These are phyloP conservation scores for Albugo candida DNA, from an alignment of 352 stramenopile species.

Conservation along the genomic window DNA sequence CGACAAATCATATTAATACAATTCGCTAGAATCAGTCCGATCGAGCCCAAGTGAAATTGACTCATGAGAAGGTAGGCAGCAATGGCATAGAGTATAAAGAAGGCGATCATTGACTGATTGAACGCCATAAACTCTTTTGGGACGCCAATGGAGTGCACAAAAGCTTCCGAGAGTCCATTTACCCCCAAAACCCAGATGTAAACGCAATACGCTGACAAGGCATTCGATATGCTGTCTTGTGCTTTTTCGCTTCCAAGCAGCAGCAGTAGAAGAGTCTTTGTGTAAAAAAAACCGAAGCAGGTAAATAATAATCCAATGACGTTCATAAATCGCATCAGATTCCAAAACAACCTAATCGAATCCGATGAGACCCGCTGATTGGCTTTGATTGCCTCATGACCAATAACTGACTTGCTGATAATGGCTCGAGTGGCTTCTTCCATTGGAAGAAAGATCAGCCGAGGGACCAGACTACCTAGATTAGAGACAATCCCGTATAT, in stretches of 20 bases:
- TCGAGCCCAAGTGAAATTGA: slow-evolving; percentile 24
- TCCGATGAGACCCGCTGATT: slow-evolving; percentile 8
- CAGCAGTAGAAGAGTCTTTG: slow-evolving; percentile 53
- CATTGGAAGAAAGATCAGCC: slow-evolving; percentile 90
- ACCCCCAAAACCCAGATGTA: slow-evolving; percentile 90
- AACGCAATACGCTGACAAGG: slow-evolving; percentile 73
- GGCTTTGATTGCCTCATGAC: slow-evolving; percentile 7
- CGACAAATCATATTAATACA: slow-evolving; percentile 76
- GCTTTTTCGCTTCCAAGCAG: slow-evolving; percentile 64
- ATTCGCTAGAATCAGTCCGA: slow-evolving; percentile 71
- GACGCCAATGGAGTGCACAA: slow-evolving; percentile 81
- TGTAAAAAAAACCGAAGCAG: slow-evolving; percentile 69
- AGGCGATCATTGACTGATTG: slow-evolving; percentile 60
- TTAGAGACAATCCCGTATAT: slow-evolving; percentile 92
- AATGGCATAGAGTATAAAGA: slow-evolving; percentile 54
- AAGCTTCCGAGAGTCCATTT: slow-evolving; percentile 93
- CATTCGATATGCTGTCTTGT: slow-evolving; percentile 22
- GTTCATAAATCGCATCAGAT: slow-evolving; percentile 73
- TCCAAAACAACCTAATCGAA: slow-evolving; percentile 28
- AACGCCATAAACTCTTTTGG: slow-evolving; percentile 50
- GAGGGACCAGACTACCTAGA: slow-evolving; percentile 87
- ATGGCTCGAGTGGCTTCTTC: slow-evolving; percentile 92
- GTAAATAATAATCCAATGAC: slow-evolving; percentile 67
- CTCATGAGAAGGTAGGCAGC: slow-evolving; percentile 50
- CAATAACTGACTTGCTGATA: slow-evolving; percentile 77